Evolutionary conservation across 2,329 filamentous ascomycete genomes (phyloP).

Genomic region (Coniochaeta sp.): DNA sequence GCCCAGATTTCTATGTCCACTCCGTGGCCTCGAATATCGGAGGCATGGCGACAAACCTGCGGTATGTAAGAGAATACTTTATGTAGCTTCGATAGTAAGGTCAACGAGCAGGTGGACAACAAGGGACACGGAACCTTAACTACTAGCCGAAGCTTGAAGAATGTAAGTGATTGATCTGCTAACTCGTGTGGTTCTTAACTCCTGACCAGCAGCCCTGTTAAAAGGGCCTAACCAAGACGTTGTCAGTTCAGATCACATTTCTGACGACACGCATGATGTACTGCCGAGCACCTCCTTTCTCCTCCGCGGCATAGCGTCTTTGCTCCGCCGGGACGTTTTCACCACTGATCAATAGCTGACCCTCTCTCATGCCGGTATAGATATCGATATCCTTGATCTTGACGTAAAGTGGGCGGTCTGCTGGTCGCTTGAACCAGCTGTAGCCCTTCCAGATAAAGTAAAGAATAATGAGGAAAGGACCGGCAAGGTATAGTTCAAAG

Average conservation of each 20-base stretch:
- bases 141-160: slow-evolving; percentile 8
- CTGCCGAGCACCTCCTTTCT: background rate
- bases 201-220: background rate
- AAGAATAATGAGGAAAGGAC: slow-evolving; percentile 40
- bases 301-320: background rate
- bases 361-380: slow-evolving; percentile 34
- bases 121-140: too few relatives aligned
- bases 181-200: background rate
- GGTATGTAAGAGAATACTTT: too few relatives aligned
- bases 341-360: slow-evolving; percentile 3
- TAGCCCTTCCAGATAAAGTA: slow-evolving; percentile 56
- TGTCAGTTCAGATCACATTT: slow-evolving; percentile 3
- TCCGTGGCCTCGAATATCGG: too few relatives aligned
- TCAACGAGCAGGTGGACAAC: too few relatives aligned
- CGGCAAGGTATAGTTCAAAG: slow-evolving; percentile 48
- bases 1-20: too few relatives aligned
- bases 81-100: too few relatives aligned
- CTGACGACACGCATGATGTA: slow-evolving; percentile 2
- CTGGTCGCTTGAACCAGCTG: slow-evolving; percentile 15
- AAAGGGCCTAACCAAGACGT: background rate
- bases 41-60: too few relatives aligned
- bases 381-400: slow-evolving; percentile 50
- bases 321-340: background rate
- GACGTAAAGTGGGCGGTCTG: slow-evolving; percentile 46
- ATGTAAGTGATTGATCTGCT: background rate